Evolutionary conservation across 192 early-diverging fungal genomes (phyloP), one percentile per base, ranked within the genome.

Genomic region (Coemansia sp.): DNA sequence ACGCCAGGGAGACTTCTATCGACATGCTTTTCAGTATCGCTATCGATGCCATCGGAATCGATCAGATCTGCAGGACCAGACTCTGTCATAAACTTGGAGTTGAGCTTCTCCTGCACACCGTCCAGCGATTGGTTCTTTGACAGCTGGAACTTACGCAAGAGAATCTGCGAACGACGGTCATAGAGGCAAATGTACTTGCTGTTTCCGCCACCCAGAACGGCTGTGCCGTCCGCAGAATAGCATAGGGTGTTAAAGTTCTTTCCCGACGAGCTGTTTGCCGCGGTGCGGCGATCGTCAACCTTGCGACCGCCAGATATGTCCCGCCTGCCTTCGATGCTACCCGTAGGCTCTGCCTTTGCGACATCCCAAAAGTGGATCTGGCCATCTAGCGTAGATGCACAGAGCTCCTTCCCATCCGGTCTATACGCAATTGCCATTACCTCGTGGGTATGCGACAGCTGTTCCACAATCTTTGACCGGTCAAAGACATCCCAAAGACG

Each of bases 141-240:
- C 34, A 98, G 90, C 67, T 93, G 90, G 87, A 94, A 98, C 77
- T 92, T 91, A 69, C 92, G 92, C 64, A 99, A 72, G 20, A 99
- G 81, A 10, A 91, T 85, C 30, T 83, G 69, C 24, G 86, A 86
- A 30, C 82, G 76, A 6, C 94, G 82, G 76, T 98, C 94, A 68
- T 98, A 99, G 62, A 99, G 87, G 75, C 97, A 98, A 7, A 99
- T 91, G 77, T 91, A 96, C 78, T 95, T 97, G 79, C 90, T 92
- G 81, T 92, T 94, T 26, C 98, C 98, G 33, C 97, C 96, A 48
- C 90, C 95, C 74, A 99, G 85, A 20, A 99, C 81, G n/a, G 89
- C 88, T 6, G 88, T 81, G 11, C 98, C 97, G 71, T 99, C 98
- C 18, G 94, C 90, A 3, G 94, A 96, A 76, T 98, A 99, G 81